Base-by-base conservation (phyloP, 1,139 yeast species). In the Petasospora fabianii region DNA sequence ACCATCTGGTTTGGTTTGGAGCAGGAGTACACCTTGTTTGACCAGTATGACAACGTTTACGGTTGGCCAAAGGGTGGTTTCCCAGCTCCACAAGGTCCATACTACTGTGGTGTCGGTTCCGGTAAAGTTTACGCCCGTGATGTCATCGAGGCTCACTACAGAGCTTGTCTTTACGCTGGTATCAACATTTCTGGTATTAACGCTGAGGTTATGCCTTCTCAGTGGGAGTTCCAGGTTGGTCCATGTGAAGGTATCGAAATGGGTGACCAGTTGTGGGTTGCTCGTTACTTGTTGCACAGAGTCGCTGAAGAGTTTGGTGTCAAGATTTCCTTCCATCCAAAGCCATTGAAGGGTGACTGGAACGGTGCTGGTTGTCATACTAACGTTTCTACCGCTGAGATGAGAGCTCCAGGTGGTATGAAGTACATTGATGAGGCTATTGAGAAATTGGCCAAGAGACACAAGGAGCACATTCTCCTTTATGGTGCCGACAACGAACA, bases 361-460 rank as follows among this genome's bases (percentile, higher is more conserved):
- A 92, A 92, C 69, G 98, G 98, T 75, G 97, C 98, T 66, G 98
- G 98, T 61, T 90, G 97, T 77, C 98, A 92, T 73, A 92, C 98
- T 66, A 92, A 92, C 67, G 97, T 92, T 50, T 88, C 97, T 39
- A 92, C 98, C 59, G 79, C 75, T 69, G 64, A 62, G 39, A 92
- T 90, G 97, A 87, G 98, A 76, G 67, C 65, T 33, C 84, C 88
- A 63, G 98, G 98, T 67, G 98, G 98, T 64, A 86, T 90, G 88
- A 84, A 86, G 71, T 71, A 69, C 67, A 92, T 92, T 62, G 96
- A 92, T 61, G 84, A 74, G 47, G 97, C 98, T 48, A 80, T 92
- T 60, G 87, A 84, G 64, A 87, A 87, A 75, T 81, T 92, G 61
- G 84, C 96, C 58, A 84, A 84, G 77, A 88, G 97, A 76, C 98